Evolutionary conservation across 495 filamentous ascomycete genomes (phyloP).

Genomic region (Daldinia vernicosa): DNA sequence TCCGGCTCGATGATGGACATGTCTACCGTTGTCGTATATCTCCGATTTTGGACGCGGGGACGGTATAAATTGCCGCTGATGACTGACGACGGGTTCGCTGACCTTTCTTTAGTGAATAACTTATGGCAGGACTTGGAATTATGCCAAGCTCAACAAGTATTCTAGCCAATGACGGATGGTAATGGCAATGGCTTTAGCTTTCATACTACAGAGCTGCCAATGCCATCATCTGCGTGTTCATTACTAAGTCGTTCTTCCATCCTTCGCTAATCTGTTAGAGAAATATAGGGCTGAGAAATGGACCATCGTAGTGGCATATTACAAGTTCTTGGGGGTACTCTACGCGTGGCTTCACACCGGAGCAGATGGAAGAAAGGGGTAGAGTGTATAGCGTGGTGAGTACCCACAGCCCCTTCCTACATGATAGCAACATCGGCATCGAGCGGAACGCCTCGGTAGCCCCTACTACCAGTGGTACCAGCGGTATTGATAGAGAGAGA

Average conservation of each 20-base stretch:
- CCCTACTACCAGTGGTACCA: neutral
- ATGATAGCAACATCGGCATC: neutral
- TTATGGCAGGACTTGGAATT: too few species aligned
- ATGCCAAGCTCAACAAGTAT: neutral
- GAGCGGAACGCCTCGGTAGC: neutral
- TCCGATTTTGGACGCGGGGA: neutral
- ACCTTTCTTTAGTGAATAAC: neutral
- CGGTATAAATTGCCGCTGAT: neutral
- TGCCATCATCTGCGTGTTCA: neutral
- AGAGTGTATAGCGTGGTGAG: neutral
- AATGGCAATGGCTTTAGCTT: neutral
- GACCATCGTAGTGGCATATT: neutral
- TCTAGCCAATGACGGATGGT: too few species aligned
- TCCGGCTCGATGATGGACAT: neutral
- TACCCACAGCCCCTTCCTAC: neutral
- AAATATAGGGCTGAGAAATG: too few species aligned
- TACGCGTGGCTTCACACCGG: neutral
- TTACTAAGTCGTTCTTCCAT: neutral
- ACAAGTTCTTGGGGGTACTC: neutral
- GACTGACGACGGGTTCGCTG: neutral
- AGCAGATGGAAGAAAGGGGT: neutral
- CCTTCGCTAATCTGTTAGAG: neutral
- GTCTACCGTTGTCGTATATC: neutral
- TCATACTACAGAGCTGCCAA: neutral
- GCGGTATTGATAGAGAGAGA: neutral